Conservation (phyloP, 129 eudicot species). For the Artemisia tridentata region DNA sequence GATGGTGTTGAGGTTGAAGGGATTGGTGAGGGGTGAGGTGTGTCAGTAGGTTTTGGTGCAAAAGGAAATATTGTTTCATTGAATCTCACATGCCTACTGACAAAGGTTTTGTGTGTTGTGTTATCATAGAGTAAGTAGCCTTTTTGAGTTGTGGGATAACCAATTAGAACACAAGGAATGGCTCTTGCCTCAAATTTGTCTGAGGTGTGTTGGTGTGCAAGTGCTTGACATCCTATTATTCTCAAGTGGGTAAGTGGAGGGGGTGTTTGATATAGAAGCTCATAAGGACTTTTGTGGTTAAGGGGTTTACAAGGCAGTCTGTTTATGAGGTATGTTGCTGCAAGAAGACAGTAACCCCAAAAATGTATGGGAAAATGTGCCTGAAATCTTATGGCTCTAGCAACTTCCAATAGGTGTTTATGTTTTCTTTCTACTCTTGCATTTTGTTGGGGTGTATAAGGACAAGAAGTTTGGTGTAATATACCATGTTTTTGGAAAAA, state of each 20-base stretch:
- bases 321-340: not conserved
- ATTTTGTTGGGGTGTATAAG: too few relatives aligned
- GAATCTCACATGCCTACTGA: not conserved
- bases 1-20: not conserved
- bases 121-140: not conserved
- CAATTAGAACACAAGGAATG: not conserved
- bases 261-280: not conserved
- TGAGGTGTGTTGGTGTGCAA: not conserved
- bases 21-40: not conserved
- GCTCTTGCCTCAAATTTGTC: not conserved
- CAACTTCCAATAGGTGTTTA: too few relatives aligned
- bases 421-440: too few relatives aligned
- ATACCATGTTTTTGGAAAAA: too few relatives aligned
- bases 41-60: not conserved
- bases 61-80: not conserved
- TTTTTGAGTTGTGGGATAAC: not conserved
- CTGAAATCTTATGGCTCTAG: too few relatives aligned
- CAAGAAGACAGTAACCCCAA: not conserved
- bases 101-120: not conserved
- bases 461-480: too few relatives aligned
- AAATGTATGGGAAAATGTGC: too few relatives aligned
- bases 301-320: not conserved
- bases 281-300: too few relatives aligned
- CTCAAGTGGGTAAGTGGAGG: not conserved
- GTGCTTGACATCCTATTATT: too few relatives aligned